Base-by-base conservation (phyloP, 305 asterid genomes). In the Fraxinus sp. region DNA sequence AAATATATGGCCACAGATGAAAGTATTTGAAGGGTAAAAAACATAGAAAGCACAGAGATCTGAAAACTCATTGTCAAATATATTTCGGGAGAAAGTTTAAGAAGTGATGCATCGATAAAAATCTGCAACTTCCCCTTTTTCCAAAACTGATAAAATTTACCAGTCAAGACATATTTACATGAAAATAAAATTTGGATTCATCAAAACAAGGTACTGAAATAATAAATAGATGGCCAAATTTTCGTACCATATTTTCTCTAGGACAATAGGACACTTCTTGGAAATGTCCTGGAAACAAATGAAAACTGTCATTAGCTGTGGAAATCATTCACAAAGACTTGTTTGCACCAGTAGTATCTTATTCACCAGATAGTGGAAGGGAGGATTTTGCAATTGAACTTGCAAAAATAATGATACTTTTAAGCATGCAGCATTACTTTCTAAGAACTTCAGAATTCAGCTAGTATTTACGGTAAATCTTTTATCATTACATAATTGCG, bases 181-280 rank as follows among this genome's bases (percentile, higher is more conserved):
- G 49, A 73, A 36, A 35, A n/a, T 7, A 73, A 73, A 59, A 62
- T 0, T 62, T 62, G 32, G 16, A 62, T 62, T 62, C 71, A 8
- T 62, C 20, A 72, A 59, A 82, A 71, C 35, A 75, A 36, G 26
- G 37, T 41, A 62, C 39, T 57, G 78, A 39, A 73, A 57, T 71
- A 71, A 68, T 46, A 82, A 83, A 59, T 85, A 35, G 68, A 77
- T 20, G 79, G 78, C 46, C 79, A 76, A 76, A 64, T 33, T 74
- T 85, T 10, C 88, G 36, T 93, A 97, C 98, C 99, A 85, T 83
- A 89, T 83, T 88, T 86, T 91, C 94, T 84, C 80, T 86, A 1
- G 97, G 96, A 75, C 88, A 89, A 88, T 85, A 93, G 70, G 97
- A 89, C 59, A 87, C 91, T 86, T 92, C 98, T 88, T 93, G 93